Conservation (phyloP, 108 stramenopile species). For the Skeletonema potamos region DNA sequence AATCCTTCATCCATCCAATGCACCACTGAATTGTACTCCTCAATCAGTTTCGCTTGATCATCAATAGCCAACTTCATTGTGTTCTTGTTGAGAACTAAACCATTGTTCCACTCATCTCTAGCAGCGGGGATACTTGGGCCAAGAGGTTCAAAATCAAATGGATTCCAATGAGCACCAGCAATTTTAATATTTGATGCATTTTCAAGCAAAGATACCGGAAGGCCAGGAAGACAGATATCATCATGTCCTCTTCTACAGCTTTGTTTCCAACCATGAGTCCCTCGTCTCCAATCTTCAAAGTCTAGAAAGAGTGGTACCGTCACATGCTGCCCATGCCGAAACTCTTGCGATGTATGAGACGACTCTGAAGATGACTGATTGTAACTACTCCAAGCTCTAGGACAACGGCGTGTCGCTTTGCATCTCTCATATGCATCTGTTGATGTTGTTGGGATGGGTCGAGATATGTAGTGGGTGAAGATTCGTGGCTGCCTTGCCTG, state of each 20-base stretch:
- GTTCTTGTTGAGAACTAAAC: slow-evolving; percentile 49
- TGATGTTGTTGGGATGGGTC: slow-evolving; percentile 34
- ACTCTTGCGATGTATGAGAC: slow-evolving; percentile 51
- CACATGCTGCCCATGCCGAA: slow-evolving; percentile 42
- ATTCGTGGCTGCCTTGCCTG: slow-evolving; percentile 27
- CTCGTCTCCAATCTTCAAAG: slow-evolving; percentile 69
- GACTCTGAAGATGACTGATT: slow-evolving; percentile 40
- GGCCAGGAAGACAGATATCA: slow-evolving; percentile 27
- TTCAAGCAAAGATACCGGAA: slow-evolving; percentile 15
- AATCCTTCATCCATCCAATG: slow-evolving; percentile 47
- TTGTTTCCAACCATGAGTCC: slow-evolving; percentile 29
- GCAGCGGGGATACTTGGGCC: slow-evolving; percentile 44
- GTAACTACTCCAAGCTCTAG: slow-evolving; percentile 59
- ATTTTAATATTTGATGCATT: neutral
- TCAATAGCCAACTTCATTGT: slow-evolving; percentile 33
- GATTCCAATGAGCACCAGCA: slow-evolving; percentile 50
- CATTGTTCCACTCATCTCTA: slow-evolving; percentile 42
- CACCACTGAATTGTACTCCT: slow-evolving; percentile 20
- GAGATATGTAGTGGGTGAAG: slow-evolving; percentile 29
- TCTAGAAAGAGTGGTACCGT: slow-evolving; percentile 42
- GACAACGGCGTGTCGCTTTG: slow-evolving; percentile 76
- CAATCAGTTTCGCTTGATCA: slow-evolving; percentile 33
- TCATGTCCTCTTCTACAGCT: slow-evolving; percentile 7
- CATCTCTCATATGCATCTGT: slow-evolving; percentile 67
- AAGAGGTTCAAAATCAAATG: slow-evolving; percentile 43